Evolutionary conservation across 2,329 filamentous ascomycete genomes (phyloP).

Genomic region (Paramyrothecium sp.): DNA sequence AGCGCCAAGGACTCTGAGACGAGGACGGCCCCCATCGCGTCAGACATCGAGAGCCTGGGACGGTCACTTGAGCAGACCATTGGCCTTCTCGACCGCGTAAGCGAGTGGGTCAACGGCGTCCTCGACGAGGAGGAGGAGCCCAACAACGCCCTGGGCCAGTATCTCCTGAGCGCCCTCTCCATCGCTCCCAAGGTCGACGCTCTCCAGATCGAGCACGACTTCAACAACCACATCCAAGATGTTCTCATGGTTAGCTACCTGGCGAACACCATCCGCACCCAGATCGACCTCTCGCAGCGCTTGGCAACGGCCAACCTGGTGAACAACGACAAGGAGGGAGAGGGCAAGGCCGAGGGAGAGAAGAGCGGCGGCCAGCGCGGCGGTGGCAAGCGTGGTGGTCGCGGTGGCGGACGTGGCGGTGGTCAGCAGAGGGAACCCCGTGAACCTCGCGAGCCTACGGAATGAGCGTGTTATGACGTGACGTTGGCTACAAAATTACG

Average conservation of each 20-base stretch:
- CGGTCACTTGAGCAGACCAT: conserved; percentile 84
- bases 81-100: conserved; percentile 85
- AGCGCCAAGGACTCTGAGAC: conserved; percentile 77
- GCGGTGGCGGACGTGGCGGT: conserved; percentile 50
- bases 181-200: conserved; percentile 93
- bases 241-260: conserved; percentile 97
- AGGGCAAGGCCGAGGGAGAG: conserved; percentile 44
- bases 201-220: conserved; percentile 90
- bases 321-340: conserved; percentile 46
- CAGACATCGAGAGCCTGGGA: conserved; percentile 88
- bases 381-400: conserved; percentile 48
- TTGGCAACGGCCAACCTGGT: conserved; percentile 75
- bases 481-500: neutral
- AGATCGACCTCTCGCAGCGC: conserved; percentile 96
- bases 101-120: conserved; percentile 88
- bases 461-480: conserved; percentile 19
- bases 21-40: conserved; percentile 70
- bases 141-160: conserved; percentile 89
- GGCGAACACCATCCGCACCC: conserved; percentile 96
- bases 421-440: conserved; percentile 51
- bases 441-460: conserved; percentile 34
- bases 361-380: conserved; percentile 44
- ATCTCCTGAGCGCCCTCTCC: conserved; percentile 88
- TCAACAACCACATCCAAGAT: conserved; percentile 99
- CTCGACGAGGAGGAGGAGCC: conserved; percentile 91